phyloP scores from a whole-genome alignment of 106 monocot genomes.

The Dendrobium nobile region DNA sequence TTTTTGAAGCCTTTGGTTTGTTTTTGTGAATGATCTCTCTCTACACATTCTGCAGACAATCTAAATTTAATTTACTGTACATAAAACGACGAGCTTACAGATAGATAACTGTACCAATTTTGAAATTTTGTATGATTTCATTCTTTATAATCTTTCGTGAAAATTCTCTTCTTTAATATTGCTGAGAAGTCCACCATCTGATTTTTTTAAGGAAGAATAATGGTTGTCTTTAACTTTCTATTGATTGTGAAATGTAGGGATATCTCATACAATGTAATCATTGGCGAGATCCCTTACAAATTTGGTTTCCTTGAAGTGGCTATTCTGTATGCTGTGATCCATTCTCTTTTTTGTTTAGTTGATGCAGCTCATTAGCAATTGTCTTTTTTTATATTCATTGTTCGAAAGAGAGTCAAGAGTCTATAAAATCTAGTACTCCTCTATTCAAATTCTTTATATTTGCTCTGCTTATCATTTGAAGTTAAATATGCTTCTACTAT shows the following conservation, averaged over 20 bases:
- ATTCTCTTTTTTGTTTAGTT: background rate
- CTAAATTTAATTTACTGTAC: background rate
- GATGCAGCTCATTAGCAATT: background rate
- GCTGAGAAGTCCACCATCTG: background rate
- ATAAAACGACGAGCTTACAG: background rate
- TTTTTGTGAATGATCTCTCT: background rate
- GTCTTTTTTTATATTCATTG: background rate
- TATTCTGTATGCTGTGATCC: slow-evolving; percentile 53
- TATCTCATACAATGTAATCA: slow-evolving; percentile 86
- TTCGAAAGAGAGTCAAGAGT: background rate
- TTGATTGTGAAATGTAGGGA: slow-evolving; percentile 45
- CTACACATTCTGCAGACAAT: background rate
- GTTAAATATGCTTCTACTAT: too few relatives aligned
- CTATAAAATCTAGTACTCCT: background rate
- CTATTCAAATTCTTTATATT: too few relatives aligned
- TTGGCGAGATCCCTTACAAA: slow-evolving; percentile 93
- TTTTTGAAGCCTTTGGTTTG: background rate
- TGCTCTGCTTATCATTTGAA: too few relatives aligned
- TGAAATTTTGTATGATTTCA: slow-evolving; percentile 69
- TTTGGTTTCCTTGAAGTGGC: slow-evolving; percentile 98
- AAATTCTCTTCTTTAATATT: background rate
- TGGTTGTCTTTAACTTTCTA: background rate
- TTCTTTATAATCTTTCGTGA: background rate
- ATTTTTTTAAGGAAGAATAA: too few relatives aligned
- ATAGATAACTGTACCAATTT: slow-evolving; percentile 77